phyloP scores from a whole-genome alignment of 768 basidiomycete genomes.

The Tremella fuciformis region DNA sequence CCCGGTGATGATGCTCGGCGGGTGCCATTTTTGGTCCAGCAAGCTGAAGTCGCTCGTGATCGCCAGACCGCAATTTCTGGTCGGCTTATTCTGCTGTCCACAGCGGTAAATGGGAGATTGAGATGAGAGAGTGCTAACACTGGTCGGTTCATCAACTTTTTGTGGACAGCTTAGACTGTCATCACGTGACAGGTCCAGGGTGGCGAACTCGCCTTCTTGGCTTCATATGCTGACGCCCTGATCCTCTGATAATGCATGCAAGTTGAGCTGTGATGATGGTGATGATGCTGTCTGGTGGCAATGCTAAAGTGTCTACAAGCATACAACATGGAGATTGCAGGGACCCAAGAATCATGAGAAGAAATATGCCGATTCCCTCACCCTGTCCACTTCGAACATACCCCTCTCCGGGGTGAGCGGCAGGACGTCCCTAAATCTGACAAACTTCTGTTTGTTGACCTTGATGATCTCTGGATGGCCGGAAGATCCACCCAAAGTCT shows the following conservation, averaged over 20 bases:
- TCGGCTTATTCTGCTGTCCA: too few species aligned
- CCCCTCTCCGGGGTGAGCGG: conserved; percentile 83
- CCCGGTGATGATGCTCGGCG: conserved; percentile 63
- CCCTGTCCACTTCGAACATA: conserved; percentile 73
- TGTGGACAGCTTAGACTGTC: too few species aligned
- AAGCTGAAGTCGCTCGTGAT: too few species aligned
- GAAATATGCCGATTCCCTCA: conserved; percentile 83
- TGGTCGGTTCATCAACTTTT: too few species aligned
- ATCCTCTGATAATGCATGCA: not conserved
- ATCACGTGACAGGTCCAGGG: too few species aligned
- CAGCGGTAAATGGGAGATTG: too few species aligned
- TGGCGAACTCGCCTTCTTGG: too few species aligned
- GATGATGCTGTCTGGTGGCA: not conserved
- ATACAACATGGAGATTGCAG: not conserved
- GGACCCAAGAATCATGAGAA: conserved; percentile 65
- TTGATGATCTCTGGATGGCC: conserved; percentile 10
- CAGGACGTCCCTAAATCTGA: conserved; percentile 69
- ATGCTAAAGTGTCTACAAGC: conserved; percentile 23
- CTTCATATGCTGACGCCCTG: too few species aligned
- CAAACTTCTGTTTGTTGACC: conserved; percentile 55
- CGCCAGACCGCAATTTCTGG: too few species aligned
- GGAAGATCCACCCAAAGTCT: not conserved
- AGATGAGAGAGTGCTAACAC: too few species aligned
- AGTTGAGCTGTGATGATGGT: conserved; percentile 3
- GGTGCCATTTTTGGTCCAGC: conserved; percentile 11